Conservation (phyloP, 345 rosid genomes). For the Syzygium aromaticum region DNA sequence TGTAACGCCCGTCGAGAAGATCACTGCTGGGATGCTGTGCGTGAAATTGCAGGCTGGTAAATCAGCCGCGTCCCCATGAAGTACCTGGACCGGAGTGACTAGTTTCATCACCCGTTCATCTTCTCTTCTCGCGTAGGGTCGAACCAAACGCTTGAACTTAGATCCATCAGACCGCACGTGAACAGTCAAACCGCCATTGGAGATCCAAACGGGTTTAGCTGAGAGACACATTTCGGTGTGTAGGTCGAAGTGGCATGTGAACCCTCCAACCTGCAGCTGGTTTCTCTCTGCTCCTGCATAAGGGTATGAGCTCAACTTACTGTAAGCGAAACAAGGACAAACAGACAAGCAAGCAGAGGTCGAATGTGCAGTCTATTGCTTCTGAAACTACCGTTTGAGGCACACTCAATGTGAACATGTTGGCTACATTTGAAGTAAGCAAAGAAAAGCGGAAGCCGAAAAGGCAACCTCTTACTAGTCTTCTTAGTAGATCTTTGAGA, state of each 20-base stretch:
- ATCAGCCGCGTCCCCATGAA: background rate
- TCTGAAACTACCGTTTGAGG: background rate
- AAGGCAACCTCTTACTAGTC: background rate
- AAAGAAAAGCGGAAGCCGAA: background rate
- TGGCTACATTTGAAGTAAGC: background rate
- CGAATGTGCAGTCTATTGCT: background rate
- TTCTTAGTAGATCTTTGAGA: background rate
- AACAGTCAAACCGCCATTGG: background rate
- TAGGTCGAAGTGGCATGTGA: background rate
- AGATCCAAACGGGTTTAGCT: background rate
- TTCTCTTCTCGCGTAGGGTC: background rate
- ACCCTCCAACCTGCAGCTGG: background rate
- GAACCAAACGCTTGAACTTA: background rate
- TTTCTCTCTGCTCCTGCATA: background rate
- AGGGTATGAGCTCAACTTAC: background rate
- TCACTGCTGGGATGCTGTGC: background rate
- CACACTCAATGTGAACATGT: background rate
- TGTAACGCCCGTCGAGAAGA: background rate
- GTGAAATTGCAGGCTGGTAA: background rate
- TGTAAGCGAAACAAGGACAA: background rate
- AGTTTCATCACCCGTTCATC: background rate
- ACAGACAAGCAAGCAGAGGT: background rate
- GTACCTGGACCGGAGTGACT: background rate
- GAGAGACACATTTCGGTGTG: background rate
- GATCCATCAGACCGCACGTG: background rate